A percentile compares a stretch with the other conserved stretches of the same genome.
phyloP scores from a whole-genome alignment of 192 early-diverging fungal species.

The Coemansia interrupta region DNA sequence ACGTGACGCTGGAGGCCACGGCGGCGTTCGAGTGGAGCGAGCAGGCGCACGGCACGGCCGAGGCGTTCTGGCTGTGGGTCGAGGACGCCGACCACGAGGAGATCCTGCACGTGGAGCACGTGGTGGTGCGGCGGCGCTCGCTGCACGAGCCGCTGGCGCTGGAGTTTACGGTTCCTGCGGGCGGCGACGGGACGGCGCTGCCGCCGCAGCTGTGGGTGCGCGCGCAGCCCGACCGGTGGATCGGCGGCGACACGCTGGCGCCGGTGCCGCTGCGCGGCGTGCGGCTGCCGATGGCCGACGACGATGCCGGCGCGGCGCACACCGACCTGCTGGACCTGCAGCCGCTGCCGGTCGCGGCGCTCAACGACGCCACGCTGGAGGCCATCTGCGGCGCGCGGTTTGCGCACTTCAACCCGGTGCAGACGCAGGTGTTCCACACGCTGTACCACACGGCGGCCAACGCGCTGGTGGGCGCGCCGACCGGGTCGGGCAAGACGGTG shows the following conservation, averaged over 20 bases:
- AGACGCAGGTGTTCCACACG: constrained; percentile 98
- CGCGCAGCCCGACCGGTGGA: constrained; percentile 94
- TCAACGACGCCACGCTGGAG: constrained; percentile 79
- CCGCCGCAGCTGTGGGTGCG: constrained; percentile 88
- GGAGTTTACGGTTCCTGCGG: constrained; percentile 85
- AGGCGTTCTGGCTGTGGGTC: constrained; percentile 97
- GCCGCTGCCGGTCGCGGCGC: constrained; percentile 83
- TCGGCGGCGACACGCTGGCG: constrained; percentile 81
- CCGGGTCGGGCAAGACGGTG: constrained; percentile 97
- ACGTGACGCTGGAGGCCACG: constrained; percentile 72
- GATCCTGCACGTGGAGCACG: constrained; percentile 90
- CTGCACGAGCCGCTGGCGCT: constrained; percentile 86
- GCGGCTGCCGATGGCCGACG: constrained; percentile 80
- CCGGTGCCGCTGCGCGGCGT: constrained; percentile 90
- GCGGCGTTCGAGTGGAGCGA: constrained; percentile 95
- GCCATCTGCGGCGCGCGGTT: constrained; percentile 81
- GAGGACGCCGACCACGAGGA: constrained; percentile 86
- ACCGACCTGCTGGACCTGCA: constrained; percentile 91
- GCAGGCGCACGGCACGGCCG: constrained; percentile 80
- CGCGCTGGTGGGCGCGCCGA: constrained; percentile 90
- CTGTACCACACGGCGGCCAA: constrained; percentile 84
- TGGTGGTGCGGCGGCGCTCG: constrained; percentile 72
- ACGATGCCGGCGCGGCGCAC: constrained; percentile 74
- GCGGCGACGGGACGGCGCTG: constrained; percentile 83
- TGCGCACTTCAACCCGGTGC: constrained; percentile 96